A percentile compares a stretch with the other conserved stretches of the same genome.
Evolutionary conservation across 352 stramenopile species (phyloP).

Genomic region (Phytopythium delawarense): DNA sequence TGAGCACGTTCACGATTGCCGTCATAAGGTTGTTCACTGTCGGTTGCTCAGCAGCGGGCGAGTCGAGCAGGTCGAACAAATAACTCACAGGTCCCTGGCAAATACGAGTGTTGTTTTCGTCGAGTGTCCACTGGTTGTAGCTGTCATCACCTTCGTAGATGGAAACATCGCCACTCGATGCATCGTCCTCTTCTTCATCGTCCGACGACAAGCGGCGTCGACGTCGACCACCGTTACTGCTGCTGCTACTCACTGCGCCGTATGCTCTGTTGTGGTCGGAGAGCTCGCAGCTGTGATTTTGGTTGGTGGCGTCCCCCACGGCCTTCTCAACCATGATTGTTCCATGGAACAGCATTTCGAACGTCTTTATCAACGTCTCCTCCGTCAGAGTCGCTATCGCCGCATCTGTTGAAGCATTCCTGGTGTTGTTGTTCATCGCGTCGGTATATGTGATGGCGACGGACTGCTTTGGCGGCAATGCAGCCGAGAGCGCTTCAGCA

Average conservation of each 20-base stretch:
- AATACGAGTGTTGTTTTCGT: slow-evolving; percentile 23
- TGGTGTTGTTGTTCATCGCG: neutral
- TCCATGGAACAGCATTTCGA: slow-evolving; percentile 35
- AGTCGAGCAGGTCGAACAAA: slow-evolving; percentile 27
- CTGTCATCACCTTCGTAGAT: slow-evolving; percentile 9
- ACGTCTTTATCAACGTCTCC: slow-evolving; percentile 12
- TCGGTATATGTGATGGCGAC: slow-evolving; percentile 7
- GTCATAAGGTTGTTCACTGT: slow-evolving; percentile 13
- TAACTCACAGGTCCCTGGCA: slow-evolving; percentile 32
- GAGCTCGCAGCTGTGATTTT: slow-evolving; percentile 30
- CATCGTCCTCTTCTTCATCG: neutral
- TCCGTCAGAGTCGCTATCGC: neutral
- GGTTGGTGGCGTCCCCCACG: slow-evolving; percentile 22
- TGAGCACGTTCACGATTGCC: slow-evolving; percentile 14
- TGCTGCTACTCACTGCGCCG: no score
- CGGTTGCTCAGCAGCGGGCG: slow-evolving; percentile 8
- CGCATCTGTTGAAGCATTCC: neutral
- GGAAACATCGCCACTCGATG: neutral
- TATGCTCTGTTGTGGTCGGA: slow-evolving; percentile 18
- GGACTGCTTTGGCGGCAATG: slow-evolving; percentile 10
- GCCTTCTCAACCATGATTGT: slow-evolving; percentile 34
- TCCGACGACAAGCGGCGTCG: no score
- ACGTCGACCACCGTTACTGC: no score
- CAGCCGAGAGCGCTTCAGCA: slow-evolving; percentile 18
- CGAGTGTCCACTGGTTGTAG: slow-evolving; percentile 19